These are phyloP conservation scores for Brassica cretica DNA, from an alignment of 345 rosid genomes.

Conservation along the genomic window DNA sequence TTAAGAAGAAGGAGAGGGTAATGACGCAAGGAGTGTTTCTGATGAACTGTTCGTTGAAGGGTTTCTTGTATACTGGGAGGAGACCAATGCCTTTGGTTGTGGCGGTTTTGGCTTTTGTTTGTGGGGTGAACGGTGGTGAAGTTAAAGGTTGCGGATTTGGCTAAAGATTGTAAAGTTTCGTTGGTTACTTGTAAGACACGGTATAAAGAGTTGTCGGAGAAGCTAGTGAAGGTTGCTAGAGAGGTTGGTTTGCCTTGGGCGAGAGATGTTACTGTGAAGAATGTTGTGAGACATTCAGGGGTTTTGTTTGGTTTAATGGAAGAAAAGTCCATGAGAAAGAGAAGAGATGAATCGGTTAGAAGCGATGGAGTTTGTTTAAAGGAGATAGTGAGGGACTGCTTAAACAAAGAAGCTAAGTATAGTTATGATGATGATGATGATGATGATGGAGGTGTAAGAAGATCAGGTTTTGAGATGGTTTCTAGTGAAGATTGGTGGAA, in stretches of 20 bases:
- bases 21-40: slow-evolving; percentile 66
- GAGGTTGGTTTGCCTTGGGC: slow-evolving; percentile 74
- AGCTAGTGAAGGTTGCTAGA: slow-evolving; percentile 65
- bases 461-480: background rate
- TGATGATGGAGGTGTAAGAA: background rate
- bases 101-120: slow-evolving; percentile 68
- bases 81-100: slow-evolving; percentile 71
- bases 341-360: slow-evolving; percentile 10
- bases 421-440: slow-evolving; percentile 18
- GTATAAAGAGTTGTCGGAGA: slow-evolving; percentile 62
- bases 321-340: slow-evolving; percentile 56
- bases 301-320: slow-evolving; percentile 69
- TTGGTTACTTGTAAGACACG: slow-evolving; percentile 51
- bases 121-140: slow-evolving; percentile 54
- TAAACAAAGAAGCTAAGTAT: slow-evolving; percentile 47
- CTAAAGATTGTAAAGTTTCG: slow-evolving; percentile 40
- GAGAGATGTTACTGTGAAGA: slow-evolving; percentile 64
- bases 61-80: slow-evolving; percentile 78
- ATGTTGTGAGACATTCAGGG: slow-evolving; percentile 58
- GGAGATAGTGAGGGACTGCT: slow-evolving; percentile 46
- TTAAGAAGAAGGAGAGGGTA: slow-evolving; percentile 47
- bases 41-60: slow-evolving; percentile 68
- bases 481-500: slow-evolving; percentile 69
- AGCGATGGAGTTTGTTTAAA: slow-evolving; percentile 30
- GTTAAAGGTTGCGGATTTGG: slow-evolving; percentile 56